Base-by-base conservation (phyloP, 2,329 filamentous ascomycete genomes). In the Thyridium curvatum region DNA sequence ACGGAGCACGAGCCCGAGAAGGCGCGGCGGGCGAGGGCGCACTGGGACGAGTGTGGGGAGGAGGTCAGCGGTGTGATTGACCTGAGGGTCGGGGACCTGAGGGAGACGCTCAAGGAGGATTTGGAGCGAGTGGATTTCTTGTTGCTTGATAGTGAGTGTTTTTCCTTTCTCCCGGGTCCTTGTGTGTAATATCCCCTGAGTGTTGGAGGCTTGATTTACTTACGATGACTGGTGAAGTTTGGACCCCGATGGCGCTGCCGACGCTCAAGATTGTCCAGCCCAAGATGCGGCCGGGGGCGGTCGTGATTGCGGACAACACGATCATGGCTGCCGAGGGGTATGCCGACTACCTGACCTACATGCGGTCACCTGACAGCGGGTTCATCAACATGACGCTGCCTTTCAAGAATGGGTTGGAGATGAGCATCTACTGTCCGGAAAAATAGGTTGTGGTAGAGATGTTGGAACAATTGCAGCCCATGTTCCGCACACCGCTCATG, bases 1-100 rank as follows among this genome's bases (percentile, higher is more conserved):
- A 82, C 78, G 0, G 78, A 82, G 54, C 70, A 78, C 18, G 78
- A 82, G 51, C 51, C 59, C 0, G 52, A 48, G 6, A 82, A 82
- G 54, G 74, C 74, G 0, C 57, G 46, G 3, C 55, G 52, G 35
- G 77, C 79, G 6, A 61, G 61, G n/a, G 55, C 62, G 46, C 55
- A 81, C 49, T 82, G 78, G 77, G 56, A 53, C 18, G 53, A 62
- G 37, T 67, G 67, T 3, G 77, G 75, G 0, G 56, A 65, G 1
- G 64, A 65, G 12, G 62, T 80, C 1, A 63, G 65, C 39, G 50
- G 52, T 4, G 60, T 62, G 48, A 77, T 82, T 48, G 76, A 80
- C 18, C 55, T 82, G 17, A 58, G 77, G 4, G 72, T 71, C 41
- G 78, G 77, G 0, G 72, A 82, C 48, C 44, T 82, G 35, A 59